Evolutionary conservation across 2,329 filamentous ascomycete genomes (phyloP), one percentile per base, ranked within the genome.

Genomic region (Aspergillus luchuensis): DNA sequence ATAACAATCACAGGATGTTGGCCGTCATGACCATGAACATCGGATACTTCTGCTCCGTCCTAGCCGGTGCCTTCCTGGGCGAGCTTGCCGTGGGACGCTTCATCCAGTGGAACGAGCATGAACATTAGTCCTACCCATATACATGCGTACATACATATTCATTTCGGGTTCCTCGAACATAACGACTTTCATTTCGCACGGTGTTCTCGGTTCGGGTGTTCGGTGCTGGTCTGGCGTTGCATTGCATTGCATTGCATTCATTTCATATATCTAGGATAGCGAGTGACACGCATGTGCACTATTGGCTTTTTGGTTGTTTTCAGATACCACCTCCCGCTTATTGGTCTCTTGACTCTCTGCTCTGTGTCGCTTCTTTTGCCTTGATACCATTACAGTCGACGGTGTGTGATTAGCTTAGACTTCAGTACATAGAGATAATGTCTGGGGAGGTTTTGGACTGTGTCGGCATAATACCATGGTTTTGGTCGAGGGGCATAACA

Each of bases 21-120:
- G 91, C 90, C 13, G 90, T 96, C 72, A 97, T 95, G 91, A 93
- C 91, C 1, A 87, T 91, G 80, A 95, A 95, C 69, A 85, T 94
- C 15, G 91, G 91, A 11, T 95, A 95, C 74, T 94, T 94, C 74
- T 77, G 92, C 57, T 92, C 90, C 0, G 84, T 93, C n/a, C 82
- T 96, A 10, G 89, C 82, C 4, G 89, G 89, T 13, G 85, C 90
- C 1, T 97, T 98, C 71, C 72, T 96, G n/a, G 94, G 94, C 23
- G 95, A 95, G 74, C 78, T 98, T 47, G 84, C 86, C 0, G 84
- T 95, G 62, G 92, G 92, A 30, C 85, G 92, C 65, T 95, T 87
- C 69, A 80, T 80, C 28, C 72, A 80, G 48, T 66, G 78, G 21
- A 75, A 66, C 36, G 70, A 72, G 10, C 70, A 73, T 55, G 63